Conservation (phyloP, 306 rosid species). For the Inga laurina region DNA sequence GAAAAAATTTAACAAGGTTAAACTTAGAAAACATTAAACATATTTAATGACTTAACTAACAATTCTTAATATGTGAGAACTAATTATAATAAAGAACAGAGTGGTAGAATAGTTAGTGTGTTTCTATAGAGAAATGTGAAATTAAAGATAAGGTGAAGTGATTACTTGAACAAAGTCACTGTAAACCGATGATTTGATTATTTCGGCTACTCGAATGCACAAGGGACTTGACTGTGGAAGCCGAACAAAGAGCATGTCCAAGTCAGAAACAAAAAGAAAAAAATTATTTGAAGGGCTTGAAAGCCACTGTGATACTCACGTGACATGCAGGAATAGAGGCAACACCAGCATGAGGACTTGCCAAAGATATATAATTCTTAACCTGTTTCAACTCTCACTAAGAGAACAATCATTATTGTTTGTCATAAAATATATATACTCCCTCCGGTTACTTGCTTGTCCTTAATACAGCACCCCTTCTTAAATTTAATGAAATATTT, state of each 20-base stretch:
- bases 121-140: neutral
- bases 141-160: slow-evolving; percentile 24
- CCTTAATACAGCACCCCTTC: too few relatives aligned
- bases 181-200: slow-evolving; percentile 76
- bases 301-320: slow-evolving; percentile 60
- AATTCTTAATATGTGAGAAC: too few relatives aligned
- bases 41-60: too few relatives aligned
- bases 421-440: too few relatives aligned
- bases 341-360: slow-evolving; percentile 92
- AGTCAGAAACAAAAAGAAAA: slow-evolving; percentile 14
- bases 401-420: neutral
- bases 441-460: too few relatives aligned
- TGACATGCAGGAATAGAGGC: slow-evolving; percentile 94
- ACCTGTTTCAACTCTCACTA: slow-evolving; percentile 55
- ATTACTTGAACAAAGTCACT: slow-evolving; percentile 69
- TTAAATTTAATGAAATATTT: too few relatives aligned
- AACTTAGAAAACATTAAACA: too few relatives aligned
- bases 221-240: slow-evolving; percentile 64
- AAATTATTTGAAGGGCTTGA: slow-evolving; percentile 15
- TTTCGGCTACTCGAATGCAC: slow-evolving; percentile 57
- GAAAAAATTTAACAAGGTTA: too few relatives aligned
- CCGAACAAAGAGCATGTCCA: slow-evolving; percentile 28
- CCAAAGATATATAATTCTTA: slow-evolving; percentile 74
- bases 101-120: neutral
- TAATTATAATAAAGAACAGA: too few relatives aligned